These are phyloP conservation scores for Emmonsiellopsis sp. DNA, from an alignment of 2,329 filamentous ascomycete species.

Conservation along the genomic window DNA sequence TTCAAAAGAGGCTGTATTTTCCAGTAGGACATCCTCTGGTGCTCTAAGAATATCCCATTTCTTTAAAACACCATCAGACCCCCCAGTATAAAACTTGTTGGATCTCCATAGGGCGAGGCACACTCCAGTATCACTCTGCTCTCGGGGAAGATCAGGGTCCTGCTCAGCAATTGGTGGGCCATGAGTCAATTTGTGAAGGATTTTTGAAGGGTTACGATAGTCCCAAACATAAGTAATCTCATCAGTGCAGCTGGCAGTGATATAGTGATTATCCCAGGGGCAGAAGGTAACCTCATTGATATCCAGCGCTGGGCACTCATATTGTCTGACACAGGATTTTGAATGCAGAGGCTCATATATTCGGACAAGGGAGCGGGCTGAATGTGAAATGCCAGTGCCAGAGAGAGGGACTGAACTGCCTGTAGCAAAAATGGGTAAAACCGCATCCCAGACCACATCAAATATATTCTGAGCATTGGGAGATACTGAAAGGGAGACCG, in stretches of 20 bases:
- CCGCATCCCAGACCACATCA: conserved; percentile 49
- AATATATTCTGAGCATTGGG: conserved; percentile 47
- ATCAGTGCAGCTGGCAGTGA: conserved; percentile 52
- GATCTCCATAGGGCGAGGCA: conserved; percentile 48
- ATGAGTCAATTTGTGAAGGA: conserved; percentile 44
- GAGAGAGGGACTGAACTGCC: conserved; percentile 36
- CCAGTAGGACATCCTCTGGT: conserved; percentile 41
- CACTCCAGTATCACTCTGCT: conserved; percentile 48
- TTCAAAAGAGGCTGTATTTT: conserved; percentile 39
- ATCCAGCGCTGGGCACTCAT: conserved; percentile 50
- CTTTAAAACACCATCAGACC: conserved; percentile 52
- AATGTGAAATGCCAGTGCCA: conserved; percentile 21
- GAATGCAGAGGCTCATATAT: conserved; percentile 38
- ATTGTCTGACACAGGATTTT: conserved; percentile 32
- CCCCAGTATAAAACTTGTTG: conserved; percentile 48
- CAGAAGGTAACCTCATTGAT: conserved; percentile 52
- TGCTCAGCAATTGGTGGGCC: conserved; percentile 42
- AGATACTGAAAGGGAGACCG: conserved; percentile 28
- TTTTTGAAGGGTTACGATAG: conserved; percentile 34
- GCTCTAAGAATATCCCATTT: conserved; percentile 49
- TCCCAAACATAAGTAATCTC: conserved; percentile 55
- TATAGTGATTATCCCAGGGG: conserved; percentile 34
- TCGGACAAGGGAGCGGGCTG: conserved; percentile 41
- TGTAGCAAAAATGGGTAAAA: conserved; percentile 41
- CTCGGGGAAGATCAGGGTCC: conserved; percentile 27